Percentiles rank a stretch among this genome's conserved stretches.
phyloP scores from a whole-genome alignment of 768 basidiomycete genomes.

The Mycena haematopus region DNA sequence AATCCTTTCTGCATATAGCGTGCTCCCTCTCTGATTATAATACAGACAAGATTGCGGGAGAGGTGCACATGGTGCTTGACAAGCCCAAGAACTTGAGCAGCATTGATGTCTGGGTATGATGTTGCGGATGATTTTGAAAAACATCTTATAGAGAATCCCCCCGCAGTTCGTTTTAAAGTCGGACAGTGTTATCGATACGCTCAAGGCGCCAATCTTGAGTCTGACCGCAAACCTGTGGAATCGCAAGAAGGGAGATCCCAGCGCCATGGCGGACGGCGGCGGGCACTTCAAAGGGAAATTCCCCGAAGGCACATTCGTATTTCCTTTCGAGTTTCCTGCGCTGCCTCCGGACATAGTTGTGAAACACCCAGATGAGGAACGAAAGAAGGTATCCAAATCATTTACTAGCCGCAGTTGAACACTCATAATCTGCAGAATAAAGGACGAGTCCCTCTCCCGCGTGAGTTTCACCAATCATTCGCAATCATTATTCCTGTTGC shows the following conservation, averaged over 20 bases:
- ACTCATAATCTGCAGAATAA: conserved; percentile 14
- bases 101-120: conserved; percentile 24
- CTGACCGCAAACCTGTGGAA: conserved; percentile 24
- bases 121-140: neutral
- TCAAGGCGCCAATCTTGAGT: conserved; percentile 5
- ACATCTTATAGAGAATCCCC: neutral
- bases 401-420: neutral
- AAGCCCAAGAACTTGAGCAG: conserved; percentile 22
- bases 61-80: conserved; percentile 22
- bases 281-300: conserved; percentile 24
- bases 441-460: conserved; percentile 24
- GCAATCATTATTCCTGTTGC: neutral
- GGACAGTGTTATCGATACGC: conserved; percentile 20
- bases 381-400: conserved; percentile 10
- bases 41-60: conserved; percentile 18
- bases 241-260: conserved; percentile 25
- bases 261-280: neutral
- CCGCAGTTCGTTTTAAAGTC: conserved; percentile 16
- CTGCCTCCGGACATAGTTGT: conserved; percentile 21
- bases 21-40: too few species aligned
- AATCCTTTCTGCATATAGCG: neutral
- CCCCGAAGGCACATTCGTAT: conserved; percentile 20
- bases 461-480: conserved; percentile 13
- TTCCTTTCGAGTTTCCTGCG: conserved; percentile 26
- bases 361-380: conserved; percentile 22